phyloP scores from a whole-genome alignment of 441 rosid genomes.

The Corymbia calophylla region DNA sequence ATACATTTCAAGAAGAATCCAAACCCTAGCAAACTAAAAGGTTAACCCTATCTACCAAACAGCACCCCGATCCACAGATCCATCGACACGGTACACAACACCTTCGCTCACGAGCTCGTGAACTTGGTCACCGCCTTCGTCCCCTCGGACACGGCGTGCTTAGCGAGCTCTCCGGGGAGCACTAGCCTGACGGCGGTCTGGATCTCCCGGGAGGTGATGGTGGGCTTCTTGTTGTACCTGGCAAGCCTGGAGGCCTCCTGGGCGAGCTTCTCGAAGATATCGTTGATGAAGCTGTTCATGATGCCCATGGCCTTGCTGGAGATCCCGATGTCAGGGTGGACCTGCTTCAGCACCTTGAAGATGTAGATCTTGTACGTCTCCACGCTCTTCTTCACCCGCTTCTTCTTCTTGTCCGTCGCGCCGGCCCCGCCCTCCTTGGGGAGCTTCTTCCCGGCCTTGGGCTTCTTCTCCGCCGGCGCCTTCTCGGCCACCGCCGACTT shows the following conservation, averaged over 20 bases:
- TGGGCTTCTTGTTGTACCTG: constrained; percentile 46
- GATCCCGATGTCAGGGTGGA: constrained; percentile 41
- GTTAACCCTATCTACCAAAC: background rate
- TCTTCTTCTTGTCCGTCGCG: constrained; percentile 28
- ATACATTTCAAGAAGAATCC: background rate
- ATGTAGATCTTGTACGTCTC: constrained; percentile 18
- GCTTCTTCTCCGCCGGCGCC: constrained; percentile 26
- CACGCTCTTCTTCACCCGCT: constrained; percentile 21
- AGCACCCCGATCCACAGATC: background rate
- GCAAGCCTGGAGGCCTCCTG: constrained; percentile 39
- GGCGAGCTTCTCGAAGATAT: constrained; percentile 50
- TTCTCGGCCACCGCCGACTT: constrained; percentile 23
- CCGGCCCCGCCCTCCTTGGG: constrained; percentile 21
- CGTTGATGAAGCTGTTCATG: constrained; percentile 48
- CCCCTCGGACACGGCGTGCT: constrained; percentile 51
- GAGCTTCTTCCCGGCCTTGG: constrained; percentile 23
- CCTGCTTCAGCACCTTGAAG: constrained; percentile 35
- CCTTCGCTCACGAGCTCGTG: constrained; percentile 20
- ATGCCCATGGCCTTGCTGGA: constrained; percentile 54
- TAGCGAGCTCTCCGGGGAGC: constrained; percentile 44
- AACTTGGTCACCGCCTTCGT: constrained; percentile 51
- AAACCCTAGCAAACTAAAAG: background rate
- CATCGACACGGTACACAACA: background rate
- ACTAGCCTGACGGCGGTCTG: constrained; percentile 45
- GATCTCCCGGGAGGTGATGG: constrained; percentile 45